Evolutionary conservation across 352 stramenopile genomes (phyloP).

Genomic region (Pythium vanterpoolii): DNA sequence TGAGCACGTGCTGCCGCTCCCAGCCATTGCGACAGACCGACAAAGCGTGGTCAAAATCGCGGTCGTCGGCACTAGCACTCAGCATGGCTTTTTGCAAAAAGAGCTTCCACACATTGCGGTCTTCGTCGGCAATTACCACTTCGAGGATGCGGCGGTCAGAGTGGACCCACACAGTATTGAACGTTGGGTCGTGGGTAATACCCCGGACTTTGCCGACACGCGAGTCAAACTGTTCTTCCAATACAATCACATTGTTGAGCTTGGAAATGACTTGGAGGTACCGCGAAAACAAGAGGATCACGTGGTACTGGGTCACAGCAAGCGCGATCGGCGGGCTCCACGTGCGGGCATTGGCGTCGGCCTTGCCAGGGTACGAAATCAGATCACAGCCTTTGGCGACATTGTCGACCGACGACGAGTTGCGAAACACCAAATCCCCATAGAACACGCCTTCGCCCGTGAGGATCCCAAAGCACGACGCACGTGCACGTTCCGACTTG

Average conservation of each 20-base stretch:
- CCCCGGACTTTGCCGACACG: constrained; percentile 70
- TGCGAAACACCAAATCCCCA: constrained; percentile 76
- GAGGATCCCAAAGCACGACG: constrained; percentile 89
- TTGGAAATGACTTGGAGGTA: constrained; percentile 85
- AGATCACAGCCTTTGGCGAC: constrained; percentile 74
- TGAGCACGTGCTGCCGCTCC: constrained; percentile 85
- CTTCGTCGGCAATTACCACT: constrained; percentile 81
- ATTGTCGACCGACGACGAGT: constrained; percentile 74
- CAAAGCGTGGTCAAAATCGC: constrained; percentile 89
- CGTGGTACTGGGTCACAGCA: constrained; percentile 90
- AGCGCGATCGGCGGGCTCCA: constrained; percentile 79
- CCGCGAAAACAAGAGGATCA: constrained; percentile 84
- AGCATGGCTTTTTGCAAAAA: constrained; percentile 86
- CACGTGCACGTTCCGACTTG: constrained; percentile 73
- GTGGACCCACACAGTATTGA: constrained; percentile 83
- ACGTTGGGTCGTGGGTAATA: constrained; percentile 66
- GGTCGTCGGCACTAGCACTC: constrained; percentile 52
- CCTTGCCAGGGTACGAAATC: constrained; percentile 67
- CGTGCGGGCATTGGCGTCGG: constrained; percentile 28
- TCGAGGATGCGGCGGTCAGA: constrained; percentile 79
- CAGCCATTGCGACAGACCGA: constrained; percentile 76
- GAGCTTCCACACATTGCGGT: constrained; percentile 91
- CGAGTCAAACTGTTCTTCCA: constrained; percentile 80
- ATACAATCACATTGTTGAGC: constrained; percentile 81
- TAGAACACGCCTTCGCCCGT: constrained; percentile 90